Base-by-base conservation (phyloP, 169 alveolate species). In the Plasmodium gaboni region DNA sequence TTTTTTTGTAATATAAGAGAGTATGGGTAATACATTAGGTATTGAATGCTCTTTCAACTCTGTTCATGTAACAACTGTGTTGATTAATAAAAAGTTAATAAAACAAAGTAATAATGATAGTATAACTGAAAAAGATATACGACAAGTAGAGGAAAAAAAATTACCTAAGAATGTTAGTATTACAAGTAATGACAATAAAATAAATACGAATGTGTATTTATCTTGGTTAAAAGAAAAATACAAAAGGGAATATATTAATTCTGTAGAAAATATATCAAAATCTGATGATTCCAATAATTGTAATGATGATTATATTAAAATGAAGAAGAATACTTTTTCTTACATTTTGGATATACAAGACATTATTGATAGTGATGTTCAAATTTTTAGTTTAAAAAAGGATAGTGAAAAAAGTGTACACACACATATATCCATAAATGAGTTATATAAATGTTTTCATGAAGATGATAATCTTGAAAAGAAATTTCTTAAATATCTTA, bases 11-110 rank as follows among this genome's bases (percentile, higher is more conserved):
- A 32, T 32, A 32, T 32, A 32, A 5, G 44, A 32, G 8, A 32
- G 44, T 32, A 80, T 80, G 90, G 90, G 90, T 9, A 80, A 80
- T 22, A 38, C 55, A 5, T 9, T 80, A 60, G 90, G 90, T 1
- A 50, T 80, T 5, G 90, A 80, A 38, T 67, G 90, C 38, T 80
- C 90, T 9, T 80, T 67, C 2, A 68, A 68, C 48, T 28, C 26
- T 26, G 70, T 57, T 61, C 63, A 72, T 17, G 32, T 80, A 26
- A 80, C 85, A 28, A 67, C 44, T 72, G 44, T 80, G 38, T 8
- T 80, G 22, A 48, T 68, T 24, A 80, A 80, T 60, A 48, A 61
- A 48, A 48, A 67, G 42, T 55, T 26, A n/a, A 80, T 13, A 60
- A 80, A n/a, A 17, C 28, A 63, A 46, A 38, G 6, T 46, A 46